Percentiles rank a stretch among this genome's conserved stretches.
Conservation (phyloP, 805 yeast species). For the Candida oleophila region DNA sequence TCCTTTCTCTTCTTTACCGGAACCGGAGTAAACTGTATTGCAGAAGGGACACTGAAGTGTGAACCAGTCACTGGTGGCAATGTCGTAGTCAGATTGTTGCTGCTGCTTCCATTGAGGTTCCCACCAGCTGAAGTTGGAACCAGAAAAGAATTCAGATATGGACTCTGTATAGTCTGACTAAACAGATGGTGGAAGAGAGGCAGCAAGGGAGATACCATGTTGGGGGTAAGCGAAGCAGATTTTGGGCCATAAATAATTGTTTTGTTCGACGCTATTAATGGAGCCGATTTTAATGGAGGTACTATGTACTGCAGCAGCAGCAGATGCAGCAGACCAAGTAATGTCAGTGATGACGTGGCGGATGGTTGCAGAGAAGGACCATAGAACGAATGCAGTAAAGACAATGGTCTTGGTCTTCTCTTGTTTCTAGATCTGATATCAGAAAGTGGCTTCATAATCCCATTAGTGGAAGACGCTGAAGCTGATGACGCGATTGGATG, state of each 20-base stretch:
- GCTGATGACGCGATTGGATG: slow-evolving; percentile 6
- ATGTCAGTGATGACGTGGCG: background rate
- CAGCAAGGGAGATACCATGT: slow-evolving; percentile 35
- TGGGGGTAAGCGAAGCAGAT: slow-evolving; percentile 26
- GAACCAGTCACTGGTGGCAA: slow-evolving; percentile 9
- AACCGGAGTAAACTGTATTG: slow-evolving; percentile 8
- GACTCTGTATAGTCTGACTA: slow-evolving; percentile 17
- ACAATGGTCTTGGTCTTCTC: slow-evolving; percentile 39
- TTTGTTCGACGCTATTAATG: slow-evolving; percentile 12
- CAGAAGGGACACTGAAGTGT: slow-evolving; percentile 7
- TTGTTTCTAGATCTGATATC: slow-evolving; percentile 26
- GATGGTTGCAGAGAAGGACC: slow-evolving; percentile 12
- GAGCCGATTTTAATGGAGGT: slow-evolving; percentile 4
- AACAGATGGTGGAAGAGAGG: slow-evolving; percentile 42
- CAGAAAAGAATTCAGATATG: background rate
- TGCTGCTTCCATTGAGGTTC: background rate
- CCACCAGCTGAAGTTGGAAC: background rate
- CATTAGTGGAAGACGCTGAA: slow-evolving; percentile 7
- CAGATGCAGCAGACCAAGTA: background rate
- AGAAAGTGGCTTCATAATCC: slow-evolving; percentile 2
- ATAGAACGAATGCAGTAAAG: slow-evolving; percentile 32
- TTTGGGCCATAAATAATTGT: slow-evolving; percentile 15
- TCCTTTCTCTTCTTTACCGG: background rate
- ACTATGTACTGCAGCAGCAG: background rate
- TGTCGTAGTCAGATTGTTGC: slow-evolving; percentile 6